Conservation (phyloP, 192 early-diverging fungal species). For the Backusella sp. region DNA sequence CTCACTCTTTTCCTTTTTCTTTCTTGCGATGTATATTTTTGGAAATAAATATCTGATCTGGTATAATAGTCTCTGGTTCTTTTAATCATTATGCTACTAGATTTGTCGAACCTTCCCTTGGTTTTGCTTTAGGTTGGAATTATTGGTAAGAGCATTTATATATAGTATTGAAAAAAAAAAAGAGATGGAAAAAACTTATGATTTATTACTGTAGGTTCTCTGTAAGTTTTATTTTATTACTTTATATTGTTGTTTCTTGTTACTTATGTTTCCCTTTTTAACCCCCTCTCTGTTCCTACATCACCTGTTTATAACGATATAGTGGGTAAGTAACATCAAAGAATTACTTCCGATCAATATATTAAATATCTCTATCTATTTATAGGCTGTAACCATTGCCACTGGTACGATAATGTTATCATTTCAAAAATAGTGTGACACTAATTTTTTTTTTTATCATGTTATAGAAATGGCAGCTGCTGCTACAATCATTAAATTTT, state of each 20-base stretch:
- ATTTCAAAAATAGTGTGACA: background rate
- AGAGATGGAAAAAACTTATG: background rate
- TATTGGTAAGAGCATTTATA: slow-evolving; percentile 45
- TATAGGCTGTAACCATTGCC: slow-evolving; percentile 29
- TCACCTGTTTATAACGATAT: background rate
- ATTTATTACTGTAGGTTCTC: slow-evolving; percentile 14
- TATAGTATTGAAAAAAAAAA: background rate
- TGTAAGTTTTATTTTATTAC: slow-evolving; percentile 12
- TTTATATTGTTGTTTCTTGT: slow-evolving; percentile 34
- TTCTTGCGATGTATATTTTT: slow-evolving; percentile 6
- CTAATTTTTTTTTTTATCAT: slow-evolving; percentile 20
- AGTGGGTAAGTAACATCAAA: slow-evolving; percentile 28
- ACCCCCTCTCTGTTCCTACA: background rate
- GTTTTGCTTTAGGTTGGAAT: slow-evolving; percentile 73
- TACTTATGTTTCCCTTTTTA: background rate
- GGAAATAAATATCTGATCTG: slow-evolving; percentile 7
- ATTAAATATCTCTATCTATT: slow-evolving; percentile 4
- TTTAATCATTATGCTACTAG: slow-evolving; percentile 73
- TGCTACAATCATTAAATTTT: slow-evolving; percentile 80
- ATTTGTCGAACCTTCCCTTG: slow-evolving; percentile 76
- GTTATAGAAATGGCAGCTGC: slow-evolving; percentile 68
- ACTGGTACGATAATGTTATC: slow-evolving; percentile 17
- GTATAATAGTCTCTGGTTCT: slow-evolving; percentile 57
- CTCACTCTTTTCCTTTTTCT: background rate
- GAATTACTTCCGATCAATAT: background rate